Base-by-base conservation (phyloP, 1,284 basidiomycete species). In the Dichomitus squalens region DNA sequence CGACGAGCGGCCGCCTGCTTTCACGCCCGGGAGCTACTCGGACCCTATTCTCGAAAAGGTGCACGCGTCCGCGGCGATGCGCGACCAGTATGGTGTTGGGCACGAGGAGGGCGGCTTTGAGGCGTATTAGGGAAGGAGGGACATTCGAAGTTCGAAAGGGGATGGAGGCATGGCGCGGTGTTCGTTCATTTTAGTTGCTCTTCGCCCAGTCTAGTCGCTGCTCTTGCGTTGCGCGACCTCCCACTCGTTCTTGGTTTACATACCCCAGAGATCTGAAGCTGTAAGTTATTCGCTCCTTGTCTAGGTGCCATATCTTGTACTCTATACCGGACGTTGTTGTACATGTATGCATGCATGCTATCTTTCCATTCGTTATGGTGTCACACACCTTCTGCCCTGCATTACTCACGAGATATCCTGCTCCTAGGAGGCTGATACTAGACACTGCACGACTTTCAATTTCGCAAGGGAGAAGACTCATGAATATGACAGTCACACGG, bases 31-130 rank as follows among this genome's bases (percentile, higher is more conserved):
- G 11, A 33, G 16, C 23, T 71, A 56, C 53, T 53, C 27, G 25
- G 68, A 70, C 50, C 67, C 68, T 4, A 57, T 70, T n/a, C 58
- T 53, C 41, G 69, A 70, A 59, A 70, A 71, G 59, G 58, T 69
- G 49, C 60, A 33, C 11, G 63, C 59, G 14, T 61, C 66, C 18
- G 64, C 61, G 36, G 55, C 38, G 34, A 57, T 66, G 61, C 61
- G 57, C 41, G 61, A 68, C 60, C 33, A 49, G n/a, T 66, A 62
- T 31, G 20, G n/a, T 3, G 46, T 29, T 25, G 43, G 46, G 7
- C 36, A 50, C 36, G 48, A 36, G 14, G 47, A 53, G 18, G 51
- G 46, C 7, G 57, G 44, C 41, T 43, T 44, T n/a, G 36, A 36
- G 27, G 41, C 18, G 25, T 33, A 38, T 18, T 57, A 43, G 54